Conservation (phyloP, 2,329 filamentous ascomycete genomes). For the Chaetothyriales sp. region DNA sequence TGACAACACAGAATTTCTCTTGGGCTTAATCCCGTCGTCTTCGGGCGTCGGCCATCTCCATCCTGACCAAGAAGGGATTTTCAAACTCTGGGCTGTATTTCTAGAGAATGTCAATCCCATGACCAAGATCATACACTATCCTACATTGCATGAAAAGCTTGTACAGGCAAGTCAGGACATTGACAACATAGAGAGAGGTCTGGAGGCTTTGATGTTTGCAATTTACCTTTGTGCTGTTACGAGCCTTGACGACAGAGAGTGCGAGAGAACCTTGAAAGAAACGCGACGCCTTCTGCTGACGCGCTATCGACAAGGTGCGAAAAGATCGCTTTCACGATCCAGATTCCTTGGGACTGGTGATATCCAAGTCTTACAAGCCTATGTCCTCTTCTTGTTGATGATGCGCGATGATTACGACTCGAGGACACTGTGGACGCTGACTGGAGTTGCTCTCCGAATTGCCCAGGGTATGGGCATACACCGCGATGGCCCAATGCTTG, state of each 20-base stretch:
- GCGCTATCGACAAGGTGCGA: conserved; percentile 47
- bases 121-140: conserved; percentile 58
- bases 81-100: conserved; percentile 61
- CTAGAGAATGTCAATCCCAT: conserved; percentile 62
- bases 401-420: conserved; percentile 32
- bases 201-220: conserved; percentile 44
- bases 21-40: conserved; percentile 15
- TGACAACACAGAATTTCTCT: conserved; percentile 13
- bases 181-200: conserved; percentile 21
- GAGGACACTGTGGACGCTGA: conserved; percentile 33
- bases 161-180: conserved; percentile 42
- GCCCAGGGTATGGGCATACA: conserved; percentile 25
- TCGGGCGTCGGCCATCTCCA: conserved; percentile 15
- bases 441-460: conserved; percentile 29
- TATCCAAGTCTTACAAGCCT: conserved; percentile 47
- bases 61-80: conserved; percentile 30
- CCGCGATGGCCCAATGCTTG: conserved; percentile 34
- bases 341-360: conserved; percentile 51
- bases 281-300: conserved; percentile 36
- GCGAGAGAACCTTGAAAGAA: conserved; percentile 39
- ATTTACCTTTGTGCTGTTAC: conserved; percentile 48
- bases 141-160: conserved; percentile 52
- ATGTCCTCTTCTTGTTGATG: conserved; percentile 48
- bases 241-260: conserved; percentile 28
- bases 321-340: conserved; percentile 50